Evolutionary conservation across 306 rosid species (phyloP).

Genomic region (Lotus japonicus): DNA sequence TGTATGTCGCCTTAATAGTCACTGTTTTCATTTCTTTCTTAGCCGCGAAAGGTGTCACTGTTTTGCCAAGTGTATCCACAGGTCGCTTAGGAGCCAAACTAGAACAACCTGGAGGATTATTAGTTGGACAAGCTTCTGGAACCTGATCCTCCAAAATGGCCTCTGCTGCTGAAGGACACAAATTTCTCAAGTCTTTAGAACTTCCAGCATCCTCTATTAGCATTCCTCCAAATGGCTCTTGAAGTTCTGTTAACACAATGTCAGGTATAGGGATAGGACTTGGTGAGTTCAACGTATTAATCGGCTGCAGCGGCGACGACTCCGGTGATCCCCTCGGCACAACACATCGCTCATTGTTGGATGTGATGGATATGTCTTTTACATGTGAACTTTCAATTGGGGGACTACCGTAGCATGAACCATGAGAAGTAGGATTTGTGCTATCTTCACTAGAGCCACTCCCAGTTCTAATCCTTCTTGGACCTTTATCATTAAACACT

Average conservation of each 20-base stretch:
- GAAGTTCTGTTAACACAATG: constrained; percentile 36
- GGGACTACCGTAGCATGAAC: constrained; percentile 76
- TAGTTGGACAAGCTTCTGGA: constrained; percentile 47
- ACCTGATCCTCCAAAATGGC: constrained; percentile 53
- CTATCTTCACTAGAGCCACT: constrained; percentile 74
- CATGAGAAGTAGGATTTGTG: constrained; percentile 61
- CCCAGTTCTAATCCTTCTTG: constrained; percentile 35
- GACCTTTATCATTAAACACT: constrained; percentile 27
- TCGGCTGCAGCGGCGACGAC: constrained; percentile 32
- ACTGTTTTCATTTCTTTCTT: constrained; percentile 51
- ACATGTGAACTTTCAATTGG: constrained; percentile 33
- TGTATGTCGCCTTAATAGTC: constrained; percentile 71
- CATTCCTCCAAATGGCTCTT: constrained; percentile 73
- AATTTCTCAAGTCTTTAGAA: constrained; percentile 71
- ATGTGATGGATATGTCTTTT: constrained; percentile 35
- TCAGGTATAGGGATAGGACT: constrained; percentile 27
- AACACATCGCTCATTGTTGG: constrained; percentile 34
- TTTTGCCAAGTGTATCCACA: constrained; percentile 19
- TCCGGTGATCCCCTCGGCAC: constrained; percentile 46
- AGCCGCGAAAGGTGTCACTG: constrained; percentile 24
- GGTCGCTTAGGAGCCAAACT: constrained; percentile 44
- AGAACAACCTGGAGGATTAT: constrained; percentile 33
- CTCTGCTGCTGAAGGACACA: constrained; percentile 65
- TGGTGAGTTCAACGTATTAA: constrained; percentile 14
- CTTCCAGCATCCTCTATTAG: constrained; percentile 79